phyloP scores from a whole-genome alignment of 108 stramenopile species.

The Mayamaea pseudoterrestris region DNA sequence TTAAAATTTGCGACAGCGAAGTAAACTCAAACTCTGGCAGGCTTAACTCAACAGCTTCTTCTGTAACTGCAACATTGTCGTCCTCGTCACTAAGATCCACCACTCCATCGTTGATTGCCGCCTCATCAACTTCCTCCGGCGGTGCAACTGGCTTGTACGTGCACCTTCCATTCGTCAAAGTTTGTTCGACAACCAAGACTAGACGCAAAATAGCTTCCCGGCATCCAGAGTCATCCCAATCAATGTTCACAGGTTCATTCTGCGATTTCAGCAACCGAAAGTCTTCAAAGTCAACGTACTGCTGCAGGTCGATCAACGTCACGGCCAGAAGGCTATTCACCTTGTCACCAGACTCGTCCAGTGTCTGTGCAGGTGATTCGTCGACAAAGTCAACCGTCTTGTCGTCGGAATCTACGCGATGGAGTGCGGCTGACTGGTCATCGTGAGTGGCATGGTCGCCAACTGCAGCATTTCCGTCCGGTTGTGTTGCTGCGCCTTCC shows the following conservation, averaged over 20 bases:
- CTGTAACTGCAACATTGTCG: slow-evolving; percentile 12
- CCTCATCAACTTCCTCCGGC: neutral
- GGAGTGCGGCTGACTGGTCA: slow-evolving; percentile 3
- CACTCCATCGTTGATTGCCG: neutral
- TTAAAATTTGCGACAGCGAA: slow-evolving; percentile 43
- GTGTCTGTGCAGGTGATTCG: slow-evolving; percentile 7
- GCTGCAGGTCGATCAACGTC: slow-evolving; percentile 47
- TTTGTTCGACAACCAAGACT: slow-evolving; percentile 66
- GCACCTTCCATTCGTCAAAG: slow-evolving; percentile 49
- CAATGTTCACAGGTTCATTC: slow-evolving; percentile 27
- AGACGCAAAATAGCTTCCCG: slow-evolving; percentile 45
- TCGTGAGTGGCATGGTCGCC: neutral
- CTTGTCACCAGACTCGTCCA: slow-evolving; percentile 16
- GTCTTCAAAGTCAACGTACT: slow-evolving; percentile 47
- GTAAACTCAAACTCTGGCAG: neutral
- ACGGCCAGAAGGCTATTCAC: slow-evolving; percentile 29
- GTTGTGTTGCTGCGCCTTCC: neutral
- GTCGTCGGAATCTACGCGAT: slow-evolving; percentile 13
- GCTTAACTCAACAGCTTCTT: slow-evolving; percentile 7
- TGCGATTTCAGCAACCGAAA: slow-evolving; percentile 22
- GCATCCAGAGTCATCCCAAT: slow-evolving; percentile 55
- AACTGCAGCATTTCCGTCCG: neutral
- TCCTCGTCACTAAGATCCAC: neutral
- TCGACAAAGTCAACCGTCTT: slow-evolving; percentile 19
- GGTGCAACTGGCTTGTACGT: slow-evolving; percentile 26